Percentiles rank a stretch among this genome's conserved stretches.
phyloP scores from a whole-genome alignment of 805 yeast genomes.

The Clavispora asparagi region DNA sequence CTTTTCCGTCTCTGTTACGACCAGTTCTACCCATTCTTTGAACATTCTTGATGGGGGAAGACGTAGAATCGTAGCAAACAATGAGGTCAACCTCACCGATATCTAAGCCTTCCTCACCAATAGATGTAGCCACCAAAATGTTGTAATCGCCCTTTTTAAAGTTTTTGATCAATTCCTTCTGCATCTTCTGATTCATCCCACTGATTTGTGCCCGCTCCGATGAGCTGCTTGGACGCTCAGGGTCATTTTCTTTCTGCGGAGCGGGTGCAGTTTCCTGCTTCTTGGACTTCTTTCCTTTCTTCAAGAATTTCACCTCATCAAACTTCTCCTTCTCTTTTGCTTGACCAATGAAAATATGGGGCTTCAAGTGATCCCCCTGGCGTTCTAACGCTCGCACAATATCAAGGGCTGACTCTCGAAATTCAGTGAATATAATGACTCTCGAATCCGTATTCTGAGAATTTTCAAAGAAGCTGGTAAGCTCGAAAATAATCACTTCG shows the following conservation, averaged over 20 bases:
- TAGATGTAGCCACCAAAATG: slow-evolving; percentile 88
- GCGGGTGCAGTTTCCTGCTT: background rate
- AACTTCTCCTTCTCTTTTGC: slow-evolving; percentile 67
- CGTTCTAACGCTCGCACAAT: slow-evolving; percentile 63
- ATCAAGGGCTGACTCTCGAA: slow-evolving; percentile 85
- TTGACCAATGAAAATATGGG: slow-evolving; percentile 93
- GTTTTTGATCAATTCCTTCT: slow-evolving; percentile 67
- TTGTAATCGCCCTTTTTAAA: slow-evolving; percentile 74
- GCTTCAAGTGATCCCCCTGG: slow-evolving; percentile 31
- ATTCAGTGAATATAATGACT: slow-evolving; percentile 84
- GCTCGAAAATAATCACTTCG: slow-evolving; percentile 50
- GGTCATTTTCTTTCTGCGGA: slow-evolving; percentile 19
- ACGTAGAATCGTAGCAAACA: slow-evolving; percentile 86
- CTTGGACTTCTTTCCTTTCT: slow-evolving; percentile 34
- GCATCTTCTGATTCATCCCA: slow-evolving; percentile 90
- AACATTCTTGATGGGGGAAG: slow-evolving; percentile 87
- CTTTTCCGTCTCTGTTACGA: slow-evolving; percentile 84
- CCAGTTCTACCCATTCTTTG: slow-evolving; percentile 99
- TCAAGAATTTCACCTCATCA: slow-evolving; percentile 48
- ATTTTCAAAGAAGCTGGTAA: slow-evolving; percentile 48
- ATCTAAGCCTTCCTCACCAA: slow-evolving; percentile 98
- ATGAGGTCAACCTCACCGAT: slow-evolving; percentile 97
- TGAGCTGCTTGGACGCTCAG: slow-evolving; percentile 43
- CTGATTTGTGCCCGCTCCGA: slow-evolving; percentile 71
- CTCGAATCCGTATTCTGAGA: slow-evolving; percentile 49